Base-by-base conservation (phyloP, 1,284 basidiomycete genomes). In the Flammula alnicola region DNA sequence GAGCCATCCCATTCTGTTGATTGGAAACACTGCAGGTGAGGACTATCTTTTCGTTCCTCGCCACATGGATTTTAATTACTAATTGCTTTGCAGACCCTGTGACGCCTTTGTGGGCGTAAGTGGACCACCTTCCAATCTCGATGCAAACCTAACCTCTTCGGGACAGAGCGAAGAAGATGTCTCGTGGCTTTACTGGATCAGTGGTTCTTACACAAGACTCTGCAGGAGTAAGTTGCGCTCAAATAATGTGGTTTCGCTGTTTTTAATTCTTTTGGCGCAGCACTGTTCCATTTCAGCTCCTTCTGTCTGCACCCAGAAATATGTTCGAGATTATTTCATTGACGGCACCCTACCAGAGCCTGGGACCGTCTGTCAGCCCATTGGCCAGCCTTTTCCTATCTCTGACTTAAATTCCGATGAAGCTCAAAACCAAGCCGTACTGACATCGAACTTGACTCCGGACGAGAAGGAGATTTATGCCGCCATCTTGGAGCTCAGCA, bases 151-250 rank as follows among this genome's bases (percentile, higher is more conserved):
- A n/a, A n/a, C n/a, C n/a, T n/a, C n/a, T n/a, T n/a, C n/a, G n/a
- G n/a, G n/a, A n/a, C n/a, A 75, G 75, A 5, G 74, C 74, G 3
- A 68, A 67, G 49, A 71, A 72, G 33, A 71, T 68, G 58, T 64
- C 69, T 0, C 49, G 56, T 29, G 64, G 63, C 1, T 75, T 73
- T 56, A 51, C 59, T 0, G 62, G 55, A 1, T 66, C 71, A 11
- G 65, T 71, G 32, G 63, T 74, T 19, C 46, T 75, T 37, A 70
- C 72, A 14, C 73, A 77, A 49, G 69, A 76, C 44, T 72, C 70
- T 3, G 52, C 65, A 8, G 74, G 75, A 9, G 74, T 76, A 52
- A 40, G 72, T 59, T 12, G 11, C 47, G 20, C 22, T 41, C 26
- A 41, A 33, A 45, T 26, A 27, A n/a, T 19, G 16, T 11, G 16